Evolutionary conservation across 2,329 filamentous ascomycete species (phyloP).

Genomic region (Colletotrichum karsti): DNA sequence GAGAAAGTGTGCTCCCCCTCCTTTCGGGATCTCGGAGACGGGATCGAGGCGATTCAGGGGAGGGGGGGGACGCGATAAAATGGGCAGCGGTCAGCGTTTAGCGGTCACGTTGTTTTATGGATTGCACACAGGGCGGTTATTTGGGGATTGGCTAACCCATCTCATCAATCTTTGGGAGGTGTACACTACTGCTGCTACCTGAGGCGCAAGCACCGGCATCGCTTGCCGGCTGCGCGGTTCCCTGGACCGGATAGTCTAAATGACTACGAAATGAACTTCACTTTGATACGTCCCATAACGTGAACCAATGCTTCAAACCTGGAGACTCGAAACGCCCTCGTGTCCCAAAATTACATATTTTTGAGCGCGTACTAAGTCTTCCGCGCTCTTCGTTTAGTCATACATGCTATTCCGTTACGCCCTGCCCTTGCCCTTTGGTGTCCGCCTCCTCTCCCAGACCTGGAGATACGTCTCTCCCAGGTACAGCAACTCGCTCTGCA

Average conservation of each 20-base stretch:
- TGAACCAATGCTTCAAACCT: not conserved
- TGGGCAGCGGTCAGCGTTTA: conserved; percentile 27
- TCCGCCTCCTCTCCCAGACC: conserved; percentile 89
- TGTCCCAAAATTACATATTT: not conserved
- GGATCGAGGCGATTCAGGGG: not conserved
- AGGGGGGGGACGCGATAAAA: conserved; percentile 8
- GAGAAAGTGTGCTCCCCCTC: conserved; percentile 2
- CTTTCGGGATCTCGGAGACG: conserved; percentile 17
- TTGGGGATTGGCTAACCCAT: conserved; percentile 24
- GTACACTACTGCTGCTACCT: conserved; percentile 23
- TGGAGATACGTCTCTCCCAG: conserved; percentile 95
- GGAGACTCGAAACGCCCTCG: too few relatives aligned
- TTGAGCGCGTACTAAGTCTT: not conserved
- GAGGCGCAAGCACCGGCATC: conserved; percentile 7
- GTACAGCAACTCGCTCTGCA: conserved; percentile 88
- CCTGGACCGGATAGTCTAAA: conserved; percentile 20
- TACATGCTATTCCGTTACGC: conserved; percentile 26
- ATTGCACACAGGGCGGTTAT: conserved; percentile 19
- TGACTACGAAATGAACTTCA: conserved; percentile 27
- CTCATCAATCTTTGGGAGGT: conserved; percentile 22
- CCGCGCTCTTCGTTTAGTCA: not conserved
- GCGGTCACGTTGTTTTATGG: conserved; percentile 29
- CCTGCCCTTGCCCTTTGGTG: conserved; percentile 51
- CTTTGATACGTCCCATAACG: not conserved
- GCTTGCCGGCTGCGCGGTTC: conserved; percentile 12